phyloP scores from a whole-genome alignment of 331 rosid species.

The Quercus tomentella region DNA sequence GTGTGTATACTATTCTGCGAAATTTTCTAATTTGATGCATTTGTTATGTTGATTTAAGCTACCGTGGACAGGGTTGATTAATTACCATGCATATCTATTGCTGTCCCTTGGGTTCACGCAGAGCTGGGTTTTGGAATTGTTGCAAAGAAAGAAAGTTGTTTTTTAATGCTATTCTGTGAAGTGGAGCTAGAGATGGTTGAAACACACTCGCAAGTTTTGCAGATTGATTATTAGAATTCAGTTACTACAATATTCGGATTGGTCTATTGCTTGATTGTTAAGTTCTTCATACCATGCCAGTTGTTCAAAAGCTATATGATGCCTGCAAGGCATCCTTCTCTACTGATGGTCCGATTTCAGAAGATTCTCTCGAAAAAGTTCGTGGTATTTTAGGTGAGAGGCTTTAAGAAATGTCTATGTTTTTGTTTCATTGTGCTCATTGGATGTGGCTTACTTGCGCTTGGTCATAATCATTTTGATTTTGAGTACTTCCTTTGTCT shows the following conservation, averaged over 20 bases:
- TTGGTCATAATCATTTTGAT: neutral
- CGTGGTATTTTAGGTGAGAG: conserved; percentile 28
- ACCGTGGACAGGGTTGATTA: neutral
- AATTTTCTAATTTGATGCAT: neutral
- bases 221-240: conserved; percentile 7
- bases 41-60: neutral
- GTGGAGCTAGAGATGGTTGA: neutral
- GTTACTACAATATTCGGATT: conserved; percentile 15
- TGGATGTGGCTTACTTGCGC: neutral
- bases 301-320: conserved; percentile 40
- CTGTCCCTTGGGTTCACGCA: conserved; percentile 9
- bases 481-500: conserved; percentile 3
- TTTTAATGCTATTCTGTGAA: conserved; percentile 16
- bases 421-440: neutral
- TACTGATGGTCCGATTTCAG: conserved; percentile 34
- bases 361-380: conserved; percentile 32
- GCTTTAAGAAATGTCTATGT: neutral
- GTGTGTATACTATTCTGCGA: neutral
- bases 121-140: conserved; percentile 6
- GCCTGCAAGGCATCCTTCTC: conserved; percentile 35
- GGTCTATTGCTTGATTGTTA: neutral
- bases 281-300: conserved; percentile 25
- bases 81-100: conserved; percentile 6
- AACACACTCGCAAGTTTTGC: neutral
- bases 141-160: conserved; percentile 35